Conservation (phyloP, 2,329 filamentous ascomycete genomes). For the Graphilbum ipis-grandicollis region DNA sequence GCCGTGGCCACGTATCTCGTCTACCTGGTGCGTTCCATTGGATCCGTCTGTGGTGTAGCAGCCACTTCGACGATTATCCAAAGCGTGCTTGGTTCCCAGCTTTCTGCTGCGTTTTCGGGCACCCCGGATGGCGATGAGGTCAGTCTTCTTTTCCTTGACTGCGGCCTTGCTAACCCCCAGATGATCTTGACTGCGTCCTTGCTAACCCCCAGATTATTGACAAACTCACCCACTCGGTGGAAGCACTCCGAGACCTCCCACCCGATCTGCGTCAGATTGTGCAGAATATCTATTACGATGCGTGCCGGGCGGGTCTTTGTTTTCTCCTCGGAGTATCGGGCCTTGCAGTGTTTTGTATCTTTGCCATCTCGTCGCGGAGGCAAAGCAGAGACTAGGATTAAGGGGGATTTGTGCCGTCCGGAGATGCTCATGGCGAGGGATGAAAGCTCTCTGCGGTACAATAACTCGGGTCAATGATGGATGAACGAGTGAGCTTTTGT, state of each 20-base stretch:
- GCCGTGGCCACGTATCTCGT: constrained; percentile 14
- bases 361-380: no score
- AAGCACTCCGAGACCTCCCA: constrained; percentile 3
- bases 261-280: constrained; percentile 1
- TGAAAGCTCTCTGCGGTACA: no score
- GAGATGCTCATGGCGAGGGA: no score
- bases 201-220: constrained; percentile 5
- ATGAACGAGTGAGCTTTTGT: no score
- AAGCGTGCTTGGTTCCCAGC: constrained; percentile 16
- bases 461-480: no score
- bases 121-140: constrained; percentile 1
- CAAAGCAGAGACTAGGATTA: no score
- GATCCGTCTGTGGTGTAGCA: constrained; percentile 47
- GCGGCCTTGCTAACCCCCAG: no score
- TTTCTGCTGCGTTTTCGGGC: constrained; percentile 1
- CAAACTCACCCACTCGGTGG: constrained; percentile 4
- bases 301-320: constrained; percentile 5
- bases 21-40: constrained; percentile 45
- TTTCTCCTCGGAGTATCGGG: constrained; percentile 3
- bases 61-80: constrained; percentile 45
- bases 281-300: constrained; percentile 4
- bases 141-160: not conserved
- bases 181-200: no score
- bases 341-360: not conserved
- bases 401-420: no score